Evolutionary conservation across 1,139 yeast species (phyloP).

Genomic region (Chernovozyma aurita): DNA sequence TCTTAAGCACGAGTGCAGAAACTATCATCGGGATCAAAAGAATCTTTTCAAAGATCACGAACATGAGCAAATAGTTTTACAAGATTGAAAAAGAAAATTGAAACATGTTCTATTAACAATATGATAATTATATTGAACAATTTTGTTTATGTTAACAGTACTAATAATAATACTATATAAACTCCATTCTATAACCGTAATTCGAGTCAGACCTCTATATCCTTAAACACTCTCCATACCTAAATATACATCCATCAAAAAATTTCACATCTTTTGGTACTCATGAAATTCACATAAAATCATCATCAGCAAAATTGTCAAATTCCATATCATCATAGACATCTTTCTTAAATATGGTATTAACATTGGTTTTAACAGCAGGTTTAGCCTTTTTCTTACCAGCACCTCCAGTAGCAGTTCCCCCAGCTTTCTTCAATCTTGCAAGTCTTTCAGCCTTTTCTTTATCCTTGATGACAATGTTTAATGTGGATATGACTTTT

Average conservation of each 20-base stretch:
- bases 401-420: slow-evolving; percentile 88
- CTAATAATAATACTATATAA: too few species aligned
- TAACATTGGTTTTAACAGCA: slow-evolving; percentile 67
- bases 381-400: slow-evolving; percentile 92
- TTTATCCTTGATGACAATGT: slow-evolving; percentile 78
- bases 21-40: too few species aligned
- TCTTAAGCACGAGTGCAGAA: slow-evolving; percentile 5
- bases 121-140: too few species aligned
- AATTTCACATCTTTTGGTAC: too few species aligned
- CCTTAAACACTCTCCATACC: too few species aligned
- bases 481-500: slow-evolving; percentile 82
- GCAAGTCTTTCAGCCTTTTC: slow-evolving; percentile 86
- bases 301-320: slow-evolving; percentile 68
- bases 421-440: slow-evolving; percentile 73
- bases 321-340: slow-evolving; percentile 53
- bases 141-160: too few species aligned
- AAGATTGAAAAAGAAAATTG: background rate
- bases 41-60: too few species aligned
- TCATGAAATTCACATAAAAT: too few species aligned
- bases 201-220: too few species aligned
- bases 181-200: too few species aligned
- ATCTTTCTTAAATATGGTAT: slow-evolving; percentile 74
- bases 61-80: background rate
- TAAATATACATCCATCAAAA: too few species aligned
- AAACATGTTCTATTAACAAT: too few species aligned